Evolutionary conservation across 768 basidiomycete genomes (phyloP), one percentile per base, ranked within the genome.

Genomic region (Tylopilus sp.): DNA sequence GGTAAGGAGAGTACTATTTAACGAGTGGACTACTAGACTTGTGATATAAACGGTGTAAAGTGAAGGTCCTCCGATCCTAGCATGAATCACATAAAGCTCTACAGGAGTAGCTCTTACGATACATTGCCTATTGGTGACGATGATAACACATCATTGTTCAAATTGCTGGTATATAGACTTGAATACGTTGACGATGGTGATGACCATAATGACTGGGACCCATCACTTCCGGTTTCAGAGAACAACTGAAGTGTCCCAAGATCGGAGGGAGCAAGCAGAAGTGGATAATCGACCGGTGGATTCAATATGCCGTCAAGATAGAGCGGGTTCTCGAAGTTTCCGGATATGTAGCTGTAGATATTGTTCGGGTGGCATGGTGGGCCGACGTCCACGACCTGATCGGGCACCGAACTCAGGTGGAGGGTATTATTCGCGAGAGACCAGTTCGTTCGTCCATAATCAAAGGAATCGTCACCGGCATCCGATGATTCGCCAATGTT

Each of bases 111-210:
- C 14, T 56, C 55, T 22, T 63, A 55, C 4, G 56, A 44, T 53
- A 28, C 38, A 37, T 53, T 49, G 29, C 41, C 50, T 17, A 46
- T 25, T 19, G 50, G 48, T 26, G 59, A 54, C 8, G 49, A 26
- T 34, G 45, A 54, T n/a, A 45, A 13, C 45, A 48, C 33, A 12
- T 59, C 52, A 17, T 59, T 53, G 24, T 50, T 29, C 4, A 50
- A 54, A 43, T 54, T 43, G 25, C 45, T 25, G 24, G 48, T 25
- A 52, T 59, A 56, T 8, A 66, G 45, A 21, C 51, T 16, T 42
- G 61, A 61, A 53, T 63, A 59, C 19, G 50, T 57, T 29, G 71
- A 69, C 22, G 57, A 55, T 33, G 66, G 64, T 7, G 65, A 63
- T 42, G 64, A 61, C 29, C 54, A 62, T 13, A 52, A 50, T 12